Base-by-base conservation (phyloP, 2,329 filamentous ascomycete genomes). In the Pseudocercospora pini-densiflorae region DNA sequence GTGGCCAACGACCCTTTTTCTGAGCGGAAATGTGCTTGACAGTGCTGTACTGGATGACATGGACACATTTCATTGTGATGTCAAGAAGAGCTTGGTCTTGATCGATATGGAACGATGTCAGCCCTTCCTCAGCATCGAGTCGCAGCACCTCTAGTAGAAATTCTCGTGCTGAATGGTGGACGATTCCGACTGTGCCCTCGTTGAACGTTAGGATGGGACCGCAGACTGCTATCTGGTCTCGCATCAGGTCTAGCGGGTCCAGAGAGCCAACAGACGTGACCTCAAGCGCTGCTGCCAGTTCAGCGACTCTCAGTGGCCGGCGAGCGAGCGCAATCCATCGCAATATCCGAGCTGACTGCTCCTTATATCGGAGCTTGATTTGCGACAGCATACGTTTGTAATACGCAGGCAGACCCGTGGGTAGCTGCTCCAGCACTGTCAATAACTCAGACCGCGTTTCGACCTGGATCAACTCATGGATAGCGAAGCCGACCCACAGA, bases 401-500 rank as follows among this genome's bases (percentile, higher is more conserved):
- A 21, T 36, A 23, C 3, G 29, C 36, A 16, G 57, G 33, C 57
- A 59, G 57, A 45, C 57, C 57, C 10, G 4, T 9, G 10, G 57
- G 57, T 31, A 59, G 5, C 10, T 40, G 8, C 12, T 4, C 16
- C 31, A 59, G 8, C 8, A 5, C 19, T 24, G 19, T 10, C 57
- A 40, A 3, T 19, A 59, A n/a, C 29, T 14, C 10, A 8, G 57
- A 9, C n/a, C 19, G 14, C 24, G 57, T 43, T 3, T 14, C 7
- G 12, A 36, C 12, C 33, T 24, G 9, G 19, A 3, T n/a, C 10
- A 59, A 33, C 23, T 59, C 57, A 21, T 29, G 19, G 29, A 33
- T 45, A 3, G 57, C 57, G 57, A 59, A 59, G 3, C 57, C 57
- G 5, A 59, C 21, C 57, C 57, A 59, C 7, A 59, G 57, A 10